Evolutionary conservation across 257 asterid genomes (phyloP), one percentile per base, ranked within the genome.

Genomic region (Gentiana straminea): DNA sequence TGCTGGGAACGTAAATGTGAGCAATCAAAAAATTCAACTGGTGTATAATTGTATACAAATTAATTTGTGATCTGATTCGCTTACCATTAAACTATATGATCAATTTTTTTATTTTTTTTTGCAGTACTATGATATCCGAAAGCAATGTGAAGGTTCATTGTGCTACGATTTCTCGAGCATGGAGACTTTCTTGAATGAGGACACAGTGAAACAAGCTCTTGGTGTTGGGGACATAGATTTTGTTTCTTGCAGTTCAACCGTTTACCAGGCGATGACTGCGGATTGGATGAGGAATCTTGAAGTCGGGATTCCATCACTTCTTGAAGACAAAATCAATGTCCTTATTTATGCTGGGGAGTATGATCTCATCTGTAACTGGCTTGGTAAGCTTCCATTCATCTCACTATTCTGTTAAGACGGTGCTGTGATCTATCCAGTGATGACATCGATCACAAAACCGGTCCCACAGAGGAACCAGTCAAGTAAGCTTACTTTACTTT

Each of bases 181-280:
- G 15, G 43, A 52, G 41, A 52, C 35, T 35, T 52, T 52, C 41
- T 15, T 52, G 57, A 52, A 52, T 37, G 7, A 33, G 36, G 5
- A 52, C 11, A 12, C 57, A 52, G 57, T 52, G 1, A 34, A 37
- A 52, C 6, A 4, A 8, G 57, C 57, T 52, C 43, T 52, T 3
- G 57, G 57, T 8, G 57, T 52, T 52, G 57, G 57, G 57, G 41
- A 52, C 57, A 52, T 34, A n/a, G 43, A 52, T 35, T 52, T 34
- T 39, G 13, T 10, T 9, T 4, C 15, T 0, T 52, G 57, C 57
- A 52, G 43, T 37, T 9, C 15, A 34, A 6, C 35, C 33, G 57
- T 52, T 7, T 52, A 52, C 8, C 4, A 11, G n/a, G 36, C 15
- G 34, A 12, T 52, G 41, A 34, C 11, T 3, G 12, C 35, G n/a